Evolutionary conservation across 2,329 filamentous ascomycete species (phyloP), one percentile per base, ranked within the genome.

Genomic region (Aspergillus niger): DNA sequence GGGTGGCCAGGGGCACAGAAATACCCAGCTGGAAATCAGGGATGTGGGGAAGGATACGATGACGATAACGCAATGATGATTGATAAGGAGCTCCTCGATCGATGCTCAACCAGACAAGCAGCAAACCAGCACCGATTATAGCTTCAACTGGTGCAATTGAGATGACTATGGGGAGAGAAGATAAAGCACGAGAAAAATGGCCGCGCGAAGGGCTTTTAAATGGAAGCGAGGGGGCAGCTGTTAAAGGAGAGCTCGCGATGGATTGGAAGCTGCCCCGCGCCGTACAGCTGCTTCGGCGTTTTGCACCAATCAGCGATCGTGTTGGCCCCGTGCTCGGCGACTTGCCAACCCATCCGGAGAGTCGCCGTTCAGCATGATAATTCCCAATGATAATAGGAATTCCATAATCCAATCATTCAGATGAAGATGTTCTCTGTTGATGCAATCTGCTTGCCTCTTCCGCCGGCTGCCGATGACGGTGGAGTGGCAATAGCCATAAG

Each of bases 261-360:
- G 52, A 47, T 30, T 30, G 47, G 47, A 36, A 55, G 53, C 53
- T 55, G 53, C 53, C 53, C 53, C 53, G 53, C 53, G 26, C 52
- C 17, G 13, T 6, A n/a, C 26, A 30, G 22, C 30, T 57, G 24
- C 48, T 39, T 62, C 61, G 61, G 61, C 61, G 61, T 51, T 55
- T 17, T 47, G 8, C 7, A n/a, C 61, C 61, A 63, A 63, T 63
- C 58, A 63, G 22, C 47, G 43, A 28, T 24, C 32, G 13, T 2
- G 4, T 8, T 26, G 0, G 2, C 36, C 22, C 32, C 15, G 22
- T 24, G 52, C 53, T 41, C 50, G 56, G 57, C 61, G 61, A 60
- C 41, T 30, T 53, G 36, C 10, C 36, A 44, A 47, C 30, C 26
- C 44, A 41, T 43, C 39, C 26, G 26, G 26, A 28, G 26, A 17